Conservation (phyloP, 2,329 filamentous ascomycete genomes). For the Cladosporium sp. region DNA sequence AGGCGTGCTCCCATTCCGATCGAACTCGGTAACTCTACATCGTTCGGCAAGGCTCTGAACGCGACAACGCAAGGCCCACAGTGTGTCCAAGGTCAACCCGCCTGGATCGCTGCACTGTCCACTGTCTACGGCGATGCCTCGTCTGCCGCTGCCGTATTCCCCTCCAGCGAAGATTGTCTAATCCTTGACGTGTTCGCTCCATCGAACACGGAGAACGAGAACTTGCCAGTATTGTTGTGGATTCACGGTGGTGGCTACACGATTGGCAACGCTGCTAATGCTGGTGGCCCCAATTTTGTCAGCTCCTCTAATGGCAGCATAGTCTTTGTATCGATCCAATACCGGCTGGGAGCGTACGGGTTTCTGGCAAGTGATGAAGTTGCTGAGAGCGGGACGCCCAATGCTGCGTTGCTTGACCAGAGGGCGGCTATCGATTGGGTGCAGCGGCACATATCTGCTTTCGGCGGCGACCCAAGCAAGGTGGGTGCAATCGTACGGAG, state of each 20-base stretch:
- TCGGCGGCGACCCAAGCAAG: constrained; percentile 32
- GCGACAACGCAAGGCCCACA: constrained; percentile 32
- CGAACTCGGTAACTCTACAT: constrained; percentile 28
- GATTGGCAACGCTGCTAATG: constrained; percentile 28
- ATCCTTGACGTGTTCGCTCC: constrained; percentile 46
- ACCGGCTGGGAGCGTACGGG: constrained; percentile 35
- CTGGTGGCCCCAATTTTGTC: constrained; percentile 28
- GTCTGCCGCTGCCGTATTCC: background rate
- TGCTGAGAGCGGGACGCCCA: constrained; percentile 26
- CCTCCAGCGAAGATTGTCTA: constrained; percentile 42
- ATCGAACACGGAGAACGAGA: constrained; percentile 31
- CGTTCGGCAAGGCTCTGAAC: constrained; percentile 28
- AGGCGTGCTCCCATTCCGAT: constrained; percentile 31
- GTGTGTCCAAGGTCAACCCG: constrained; percentile 34
- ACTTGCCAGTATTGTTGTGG: constrained; percentile 37
- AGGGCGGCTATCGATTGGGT: constrained; percentile 34
- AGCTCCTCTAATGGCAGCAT: constrained; percentile 38
- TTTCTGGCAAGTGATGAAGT: constrained; percentile 30
- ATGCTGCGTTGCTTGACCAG: constrained; percentile 35
- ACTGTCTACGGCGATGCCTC: background rate
- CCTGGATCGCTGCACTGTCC: background rate
- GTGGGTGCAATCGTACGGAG: background rate
- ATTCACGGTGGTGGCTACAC: constrained; percentile 44
- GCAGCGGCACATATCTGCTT: constrained; percentile 30
- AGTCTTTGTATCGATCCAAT: constrained; percentile 37